Percentiles rank a stretch among this genome's conserved stretches.
These are phyloP conservation scores for Spergularia bocconei DNA, from an alignment of 148 eudicot species.

Conservation along the genomic window DNA sequence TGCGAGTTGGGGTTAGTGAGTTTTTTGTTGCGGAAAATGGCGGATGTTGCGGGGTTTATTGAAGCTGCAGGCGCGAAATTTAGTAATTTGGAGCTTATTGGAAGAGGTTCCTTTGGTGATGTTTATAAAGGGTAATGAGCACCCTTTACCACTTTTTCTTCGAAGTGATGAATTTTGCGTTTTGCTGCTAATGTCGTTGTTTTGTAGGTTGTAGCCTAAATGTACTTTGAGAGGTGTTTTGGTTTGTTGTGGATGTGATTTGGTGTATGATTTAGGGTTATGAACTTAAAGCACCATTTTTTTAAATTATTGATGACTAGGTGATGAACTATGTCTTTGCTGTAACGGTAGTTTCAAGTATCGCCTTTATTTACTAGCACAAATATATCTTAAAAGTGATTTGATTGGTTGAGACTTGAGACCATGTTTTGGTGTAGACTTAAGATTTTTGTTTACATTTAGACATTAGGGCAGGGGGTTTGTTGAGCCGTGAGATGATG, in stretches of 20 bases:
- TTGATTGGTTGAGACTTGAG: not conserved
- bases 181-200: not conserved
- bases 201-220: not conserved
- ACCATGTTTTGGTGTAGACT: not conserved
- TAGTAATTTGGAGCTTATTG: slow-evolving; percentile 82
- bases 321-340: not conserved
- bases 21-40: slow-evolving; percentile 38
- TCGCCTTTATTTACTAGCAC: not conserved
- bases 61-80: slow-evolving; percentile 89
- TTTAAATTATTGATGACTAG: not conserved
- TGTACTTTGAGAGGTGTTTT: not conserved
- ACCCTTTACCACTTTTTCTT: not conserved
- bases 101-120: slow-evolving; percentile 96
- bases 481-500: not conserved
- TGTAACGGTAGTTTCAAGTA: not conserved
- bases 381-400: not conserved
- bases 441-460: too few relatives aligned
- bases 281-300: not conserved
- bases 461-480: not conserved
- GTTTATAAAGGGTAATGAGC: slow-evolving; percentile 84
- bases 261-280: not conserved
- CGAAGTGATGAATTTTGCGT: not conserved
- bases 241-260: not conserved
- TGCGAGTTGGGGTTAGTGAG: slow-evolving; percentile 4
- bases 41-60: slow-evolving; percentile 58